phyloP scores from a whole-genome alignment of 2,329 filamentous ascomycete genomes.

The Dactylellina leptospora region DNA sequence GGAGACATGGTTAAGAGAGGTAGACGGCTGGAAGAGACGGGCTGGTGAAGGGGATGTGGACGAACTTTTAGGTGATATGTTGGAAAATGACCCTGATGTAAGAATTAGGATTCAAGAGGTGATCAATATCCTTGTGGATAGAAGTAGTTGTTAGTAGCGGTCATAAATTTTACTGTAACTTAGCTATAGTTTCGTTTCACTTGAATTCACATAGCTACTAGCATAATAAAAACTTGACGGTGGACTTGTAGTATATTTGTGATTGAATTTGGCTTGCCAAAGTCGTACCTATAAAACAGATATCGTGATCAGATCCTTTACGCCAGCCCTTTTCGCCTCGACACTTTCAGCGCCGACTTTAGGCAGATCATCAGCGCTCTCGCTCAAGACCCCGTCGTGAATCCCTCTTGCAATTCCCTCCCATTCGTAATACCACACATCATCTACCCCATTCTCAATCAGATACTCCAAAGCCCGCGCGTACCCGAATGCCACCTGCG shows the following conservation, averaged over 20 bases:
- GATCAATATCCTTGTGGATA: too few relatives aligned
- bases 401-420: constrained; percentile 5
- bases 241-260: too few relatives aligned
- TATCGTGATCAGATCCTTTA: constrained; percentile 26
- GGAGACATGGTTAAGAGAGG: constrained; percentile 14
- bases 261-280: background rate
- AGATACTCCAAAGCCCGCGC: constrained; percentile 74
- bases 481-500: constrained; percentile 89
- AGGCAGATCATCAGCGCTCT: constrained; percentile 3
- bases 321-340: constrained; percentile 16
- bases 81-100: constrained; percentile 18
- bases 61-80: constrained; percentile 3
- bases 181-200: too few relatives aligned
- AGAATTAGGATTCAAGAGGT: constrained; percentile 9
- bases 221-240: too few relatives aligned
- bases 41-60: constrained; percentile 1
- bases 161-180: too few relatives aligned
- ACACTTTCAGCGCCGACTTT: constrained; percentile 11
- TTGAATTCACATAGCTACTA: too few relatives aligned
- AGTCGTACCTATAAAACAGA: background rate
- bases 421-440: constrained; percentile 62
- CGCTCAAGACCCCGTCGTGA: constrained; percentile 14
- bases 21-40: constrained; percentile 10
- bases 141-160: too few relatives aligned
- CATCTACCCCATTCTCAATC: constrained; percentile 70